Conservation (phyloP, 2,329 filamentous ascomycete species). For the Aspergillus brasiliensis region DNA sequence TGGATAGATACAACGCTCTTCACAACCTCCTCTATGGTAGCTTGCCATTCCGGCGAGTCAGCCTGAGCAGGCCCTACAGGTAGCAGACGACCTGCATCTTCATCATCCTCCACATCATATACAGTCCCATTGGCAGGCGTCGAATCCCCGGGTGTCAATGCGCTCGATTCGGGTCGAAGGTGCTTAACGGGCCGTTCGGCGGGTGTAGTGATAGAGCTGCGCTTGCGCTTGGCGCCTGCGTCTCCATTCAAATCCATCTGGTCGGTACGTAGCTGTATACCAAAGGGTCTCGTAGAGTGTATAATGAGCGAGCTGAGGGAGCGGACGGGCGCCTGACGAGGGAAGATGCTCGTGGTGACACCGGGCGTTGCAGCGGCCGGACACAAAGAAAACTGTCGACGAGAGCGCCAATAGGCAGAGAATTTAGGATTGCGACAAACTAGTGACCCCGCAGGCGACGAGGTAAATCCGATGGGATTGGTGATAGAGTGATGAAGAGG, state of each 20-base stretch:
- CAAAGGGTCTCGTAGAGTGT: slow-evolving; percentile 9
- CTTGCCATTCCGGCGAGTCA: slow-evolving; percentile 88
- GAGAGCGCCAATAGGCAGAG: background rate
- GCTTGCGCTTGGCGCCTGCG: slow-evolving; percentile 57
- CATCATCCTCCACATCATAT: slow-evolving; percentile 49
- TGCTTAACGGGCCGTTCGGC: slow-evolving; percentile 59
- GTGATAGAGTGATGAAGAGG: slow-evolving; percentile 2
- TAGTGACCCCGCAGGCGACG: background rate
- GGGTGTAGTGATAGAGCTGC: slow-evolving; percentile 52
- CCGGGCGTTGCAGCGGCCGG: background rate
- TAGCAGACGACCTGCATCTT: slow-evolving; percentile 49
- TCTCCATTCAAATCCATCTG: slow-evolving; percentile 55
- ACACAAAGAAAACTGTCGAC: background rate
- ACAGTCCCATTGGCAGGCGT: slow-evolving; percentile 48
- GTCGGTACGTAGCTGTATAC: slow-evolving; percentile 14
- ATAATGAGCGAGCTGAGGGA: slow-evolving; percentile 8
- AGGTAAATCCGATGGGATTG: background rate
- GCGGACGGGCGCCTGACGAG: background rate
- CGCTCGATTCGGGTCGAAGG: slow-evolving; percentile 51
- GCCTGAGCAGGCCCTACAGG: slow-evolving; percentile 52
- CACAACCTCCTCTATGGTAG: slow-evolving; percentile 90
- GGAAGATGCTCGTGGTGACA: background rate
- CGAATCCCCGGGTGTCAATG: slow-evolving; percentile 43
- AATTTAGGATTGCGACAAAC: background rate
- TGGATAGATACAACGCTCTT: slow-evolving; percentile 97